phyloP scores from a whole-genome alignment of 208 protist species.

The Trypanosoma cruzi region DNA sequence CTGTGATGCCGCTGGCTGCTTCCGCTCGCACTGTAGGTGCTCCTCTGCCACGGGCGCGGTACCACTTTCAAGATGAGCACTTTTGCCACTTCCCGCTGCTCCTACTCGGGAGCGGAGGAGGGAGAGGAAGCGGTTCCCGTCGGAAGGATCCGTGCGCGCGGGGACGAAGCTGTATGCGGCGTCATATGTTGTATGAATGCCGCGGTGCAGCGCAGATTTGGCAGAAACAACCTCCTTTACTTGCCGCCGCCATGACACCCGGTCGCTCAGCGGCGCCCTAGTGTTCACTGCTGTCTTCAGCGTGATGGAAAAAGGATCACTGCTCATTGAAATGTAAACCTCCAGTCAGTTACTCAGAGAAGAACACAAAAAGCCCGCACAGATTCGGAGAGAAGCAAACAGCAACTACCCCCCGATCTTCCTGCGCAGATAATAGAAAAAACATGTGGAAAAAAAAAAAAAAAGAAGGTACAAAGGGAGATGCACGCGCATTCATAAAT shows the following conservation, averaged over 20 bases:
- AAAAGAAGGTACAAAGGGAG: constrained; percentile 12
- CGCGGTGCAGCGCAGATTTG: constrained; percentile 45
- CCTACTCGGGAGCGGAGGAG: background rate
- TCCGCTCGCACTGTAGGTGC: background rate
- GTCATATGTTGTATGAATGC: constrained; percentile 76
- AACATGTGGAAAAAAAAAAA: background rate
- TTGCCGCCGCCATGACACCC: constrained; percentile 25
- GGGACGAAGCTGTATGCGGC: constrained; percentile 38
- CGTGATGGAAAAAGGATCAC: constrained; percentile 23
- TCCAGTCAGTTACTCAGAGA: constrained; percentile 2
- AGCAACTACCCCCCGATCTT: background rate
- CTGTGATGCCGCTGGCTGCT: background rate
- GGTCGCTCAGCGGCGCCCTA: constrained; percentile 50
- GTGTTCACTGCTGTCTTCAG: constrained; percentile 84
- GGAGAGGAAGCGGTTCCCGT: constrained; percentile 18
- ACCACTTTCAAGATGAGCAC: too few species aligned
- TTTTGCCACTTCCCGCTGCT: too few species aligned
- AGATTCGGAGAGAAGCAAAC: background rate
- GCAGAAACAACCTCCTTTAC: constrained; percentile 22
- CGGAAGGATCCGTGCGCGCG: constrained; percentile 7
- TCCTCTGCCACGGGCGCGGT: too few species aligned
- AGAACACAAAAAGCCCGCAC: background rate
- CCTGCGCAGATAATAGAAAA: constrained; percentile 5
- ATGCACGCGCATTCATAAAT: constrained; percentile 1
- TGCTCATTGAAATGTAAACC: constrained; percentile 1